Percentiles rank a stretch among this genome's conserved stretches.
phyloP scores from a whole-genome alignment of 1,284 basidiomycete species.

The Leccinum ambiguum region DNA sequence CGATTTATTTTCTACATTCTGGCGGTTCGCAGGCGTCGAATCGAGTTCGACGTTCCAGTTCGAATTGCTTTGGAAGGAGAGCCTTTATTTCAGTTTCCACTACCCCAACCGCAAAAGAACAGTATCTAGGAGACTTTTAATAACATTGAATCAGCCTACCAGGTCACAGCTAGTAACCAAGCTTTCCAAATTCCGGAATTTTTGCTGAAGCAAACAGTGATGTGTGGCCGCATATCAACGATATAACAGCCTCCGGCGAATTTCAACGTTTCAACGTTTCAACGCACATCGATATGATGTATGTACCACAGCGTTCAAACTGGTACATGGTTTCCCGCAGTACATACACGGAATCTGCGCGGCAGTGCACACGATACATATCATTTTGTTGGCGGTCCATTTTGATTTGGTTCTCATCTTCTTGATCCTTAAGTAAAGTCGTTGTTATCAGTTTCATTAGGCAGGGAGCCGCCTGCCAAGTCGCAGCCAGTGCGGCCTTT shows the following conservation, averaged over 20 bases:
- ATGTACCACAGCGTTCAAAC: too few species aligned
- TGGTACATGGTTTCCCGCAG: too few species aligned
- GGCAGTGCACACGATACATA: background rate
- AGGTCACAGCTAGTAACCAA: background rate
- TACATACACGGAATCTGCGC: too few species aligned
- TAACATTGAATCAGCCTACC: background rate
- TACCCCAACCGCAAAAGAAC: background rate
- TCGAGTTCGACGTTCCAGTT: background rate
- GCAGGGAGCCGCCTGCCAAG: background rate
- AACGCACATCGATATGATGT: background rate
- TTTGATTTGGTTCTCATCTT: too few species aligned
- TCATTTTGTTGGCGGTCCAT: background rate
- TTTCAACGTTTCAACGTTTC: background rate
- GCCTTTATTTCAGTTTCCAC: background rate
- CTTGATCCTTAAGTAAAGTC: background rate
- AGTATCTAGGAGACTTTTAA: background rate
- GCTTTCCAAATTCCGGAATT: background rate
- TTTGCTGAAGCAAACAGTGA: background rate
- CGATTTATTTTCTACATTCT: background rate
- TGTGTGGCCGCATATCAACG: background rate
- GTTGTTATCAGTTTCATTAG: background rate
- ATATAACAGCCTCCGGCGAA: background rate
- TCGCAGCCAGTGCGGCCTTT: background rate
- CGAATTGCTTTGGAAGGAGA: background rate
- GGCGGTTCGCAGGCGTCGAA: background rate